Base-by-base conservation (phyloP, 495 filamentous ascomycete genomes). In the Annulohypoxylon maeteangense region DNA sequence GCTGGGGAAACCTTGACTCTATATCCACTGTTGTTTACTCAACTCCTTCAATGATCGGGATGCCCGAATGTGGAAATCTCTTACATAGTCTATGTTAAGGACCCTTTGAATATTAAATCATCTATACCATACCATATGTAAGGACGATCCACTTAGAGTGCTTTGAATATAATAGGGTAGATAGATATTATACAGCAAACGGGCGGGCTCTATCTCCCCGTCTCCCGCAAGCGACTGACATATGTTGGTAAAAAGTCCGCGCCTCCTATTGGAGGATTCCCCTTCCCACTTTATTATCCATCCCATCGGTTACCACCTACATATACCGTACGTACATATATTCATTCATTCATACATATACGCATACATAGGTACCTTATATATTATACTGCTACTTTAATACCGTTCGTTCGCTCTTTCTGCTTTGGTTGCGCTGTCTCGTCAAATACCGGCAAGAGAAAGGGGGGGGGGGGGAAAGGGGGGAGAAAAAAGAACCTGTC, bases 261-360 rank as follows among this genome's bases (percentile, higher is more conserved):
- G 25, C 12, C 25, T 51, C 45, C 38, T 64, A 42, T 53, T 62
- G 23, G 47, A 27, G 48, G 36, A 36, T 58, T 57, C 47, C 40
- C 23, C 31, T 55, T 67, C 44, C 64, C 70, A 72, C 59, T 55
- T 68, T 61, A 68, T 72, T 68, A 72, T 72, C 70, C 70, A 72
- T 72, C 65, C 65, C 70, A 72, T 72, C 70, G 65, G 70, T 72
- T 72, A 72, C 70, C 60, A 72, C 64, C 53, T 64, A 66, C 44
- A 63, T 67, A 63, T 63, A 55, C 55, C 62, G 44, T 48, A 64
- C 42, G 25, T 48, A 62, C 22, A 22, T 59, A 40, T 40, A 29
- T 14, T 40, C 11, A 40, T 55, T 45, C 16, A 25, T 40, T 60
- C 18, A 42, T 65, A 55, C 12, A 5, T 51, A n/a, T 12, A 10